Evolutionary conservation across 192 early-diverging fungal species (phyloP).

Genomic region (Umbelopsis vinacea): DNA sequence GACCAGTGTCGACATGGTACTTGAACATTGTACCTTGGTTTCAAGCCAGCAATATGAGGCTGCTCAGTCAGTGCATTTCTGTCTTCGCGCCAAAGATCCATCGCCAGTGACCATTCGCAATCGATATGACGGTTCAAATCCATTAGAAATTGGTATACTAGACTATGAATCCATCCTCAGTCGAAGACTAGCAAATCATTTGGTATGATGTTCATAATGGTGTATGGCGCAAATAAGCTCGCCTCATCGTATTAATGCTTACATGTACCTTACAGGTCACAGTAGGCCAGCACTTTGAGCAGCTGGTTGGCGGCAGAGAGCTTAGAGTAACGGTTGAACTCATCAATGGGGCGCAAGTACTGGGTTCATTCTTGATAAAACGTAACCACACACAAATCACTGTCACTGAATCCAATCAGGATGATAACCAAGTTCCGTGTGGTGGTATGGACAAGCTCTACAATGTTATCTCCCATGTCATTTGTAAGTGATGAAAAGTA

Average conservation of each 20-base stretch:
- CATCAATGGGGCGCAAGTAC: neutral
- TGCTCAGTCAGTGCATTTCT: neutral
- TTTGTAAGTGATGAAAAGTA: neutral
- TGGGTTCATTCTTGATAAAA: neutral
- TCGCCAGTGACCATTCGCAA: slow-evolving; percentile 2
- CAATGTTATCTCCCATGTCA: neutral
- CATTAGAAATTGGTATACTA: neutral
- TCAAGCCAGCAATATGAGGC: neutral
- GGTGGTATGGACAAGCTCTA: neutral
- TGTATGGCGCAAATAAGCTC: neutral
- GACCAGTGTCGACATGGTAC: neutral
- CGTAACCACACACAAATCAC: neutral
- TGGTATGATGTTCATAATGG: neutral
- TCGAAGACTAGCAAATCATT: slow-evolving; percentile 3
- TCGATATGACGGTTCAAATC: neutral
- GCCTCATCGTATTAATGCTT: too few species aligned
- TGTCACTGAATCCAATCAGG: neutral
- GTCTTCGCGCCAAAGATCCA: neutral
- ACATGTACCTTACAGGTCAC: neutral
- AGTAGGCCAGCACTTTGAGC: neutral
- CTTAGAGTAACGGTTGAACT: neutral
- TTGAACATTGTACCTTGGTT: neutral
- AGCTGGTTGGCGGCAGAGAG: neutral
- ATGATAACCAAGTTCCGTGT: neutral
- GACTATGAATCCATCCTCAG: slow-evolving; percentile 1